Base-by-base conservation (phyloP, 208 protist genomes). In the Trypanosoma melophagium region DNA sequence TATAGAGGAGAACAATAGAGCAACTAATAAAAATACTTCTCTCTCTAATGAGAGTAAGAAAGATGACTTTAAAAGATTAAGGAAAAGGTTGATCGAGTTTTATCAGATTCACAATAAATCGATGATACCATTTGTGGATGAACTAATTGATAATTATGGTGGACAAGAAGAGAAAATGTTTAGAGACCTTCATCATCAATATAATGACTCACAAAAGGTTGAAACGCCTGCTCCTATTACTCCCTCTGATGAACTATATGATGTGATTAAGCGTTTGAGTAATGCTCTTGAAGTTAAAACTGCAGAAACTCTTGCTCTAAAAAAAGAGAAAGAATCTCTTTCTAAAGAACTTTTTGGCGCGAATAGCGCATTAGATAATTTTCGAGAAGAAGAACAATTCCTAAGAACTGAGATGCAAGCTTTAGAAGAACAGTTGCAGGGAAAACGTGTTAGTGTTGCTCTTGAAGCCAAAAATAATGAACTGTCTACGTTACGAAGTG, bases 81-180 rank as follows among this genome's bases (percentile, higher is more conserved):
- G 51, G 45, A 22, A 60, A 38, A 60, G 44, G 50, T 44, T 64
- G 8, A 56, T 70, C 31, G 41, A 61, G 0, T 70, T 70, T 58
- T 64, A 70, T 57, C 44, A 24, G 19, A 35, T 38, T 24, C 28
- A 56, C 24, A 61, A 70, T 22, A 40, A 31, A 14, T 60, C 53
- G 9, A 70, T 64, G 58, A 53, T 63, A 41, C 45, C 56, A 7
- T 63, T 70, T 70, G 65, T 63, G 22, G 57, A 70, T 35, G 65
- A 61, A 41, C 14, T 63, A 21, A 63, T 63, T 54, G 38, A 64
- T 16, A 70, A 60, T 58, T 61, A 70, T 52, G 64, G 56, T 66
- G 58, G 42, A 24, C 60, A 66, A 54, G 54, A 63, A 44, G 24
- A 53, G 52, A n/a, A 58, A 22, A 64, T 60, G 21, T 72, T 72